A percentile compares a stretch with the other conserved stretches of the same genome.
Conservation (phyloP, 2,329 filamentous ascomycete genomes). For the Botrytis deweyae region DNA sequence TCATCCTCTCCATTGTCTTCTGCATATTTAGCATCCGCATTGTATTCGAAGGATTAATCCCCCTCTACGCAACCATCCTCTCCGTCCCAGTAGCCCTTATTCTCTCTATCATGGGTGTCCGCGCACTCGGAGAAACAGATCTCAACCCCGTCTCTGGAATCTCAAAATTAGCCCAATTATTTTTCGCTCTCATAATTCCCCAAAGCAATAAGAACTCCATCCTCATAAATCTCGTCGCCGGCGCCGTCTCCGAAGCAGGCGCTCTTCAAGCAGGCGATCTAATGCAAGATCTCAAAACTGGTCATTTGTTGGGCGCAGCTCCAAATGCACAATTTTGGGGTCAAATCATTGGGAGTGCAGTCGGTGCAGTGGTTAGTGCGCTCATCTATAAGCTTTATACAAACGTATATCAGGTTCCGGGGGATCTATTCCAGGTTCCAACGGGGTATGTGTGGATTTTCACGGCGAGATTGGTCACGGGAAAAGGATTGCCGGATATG, state of each 20-base stretch:
- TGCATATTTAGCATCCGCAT: slow-evolving; percentile 80
- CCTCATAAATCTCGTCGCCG: slow-evolving; percentile 92
- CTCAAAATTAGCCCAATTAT: slow-evolving; percentile 91
- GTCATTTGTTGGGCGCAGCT: slow-evolving; percentile 85
- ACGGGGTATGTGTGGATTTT: slow-evolving; percentile 98
- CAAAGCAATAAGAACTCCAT: slow-evolving; percentile 77
- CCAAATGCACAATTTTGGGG: slow-evolving; percentile 97
- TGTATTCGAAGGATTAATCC: slow-evolving; percentile 80
- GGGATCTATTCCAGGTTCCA: slow-evolving; percentile 87
- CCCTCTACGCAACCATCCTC: slow-evolving; percentile 70
- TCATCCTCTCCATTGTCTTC: slow-evolving; percentile 72
- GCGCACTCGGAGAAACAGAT: slow-evolving; percentile 77
- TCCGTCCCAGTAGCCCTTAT: slow-evolving; percentile 83
- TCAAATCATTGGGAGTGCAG: slow-evolving; percentile 84
- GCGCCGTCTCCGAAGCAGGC: slow-evolving; percentile 80
- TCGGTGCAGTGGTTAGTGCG: slow-evolving; percentile 82
- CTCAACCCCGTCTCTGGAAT: slow-evolving; percentile 96
- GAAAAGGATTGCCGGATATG: slow-evolving; percentile 81
- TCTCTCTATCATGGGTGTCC: slow-evolving; percentile 72
- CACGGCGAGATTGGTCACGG: slow-evolving; percentile 88
- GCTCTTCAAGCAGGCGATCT: slow-evolving; percentile 94
- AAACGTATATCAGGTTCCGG: slow-evolving; percentile 83
- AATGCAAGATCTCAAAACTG: slow-evolving; percentile 96
- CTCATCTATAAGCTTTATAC: slow-evolving; percentile 89
- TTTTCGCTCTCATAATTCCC: slow-evolving; percentile 89